Evolutionary conservation across 2,329 filamentous ascomycete species (phyloP), one percentile per base, ranked within the genome.

Genomic region (Fusarium mundagurra): DNA sequence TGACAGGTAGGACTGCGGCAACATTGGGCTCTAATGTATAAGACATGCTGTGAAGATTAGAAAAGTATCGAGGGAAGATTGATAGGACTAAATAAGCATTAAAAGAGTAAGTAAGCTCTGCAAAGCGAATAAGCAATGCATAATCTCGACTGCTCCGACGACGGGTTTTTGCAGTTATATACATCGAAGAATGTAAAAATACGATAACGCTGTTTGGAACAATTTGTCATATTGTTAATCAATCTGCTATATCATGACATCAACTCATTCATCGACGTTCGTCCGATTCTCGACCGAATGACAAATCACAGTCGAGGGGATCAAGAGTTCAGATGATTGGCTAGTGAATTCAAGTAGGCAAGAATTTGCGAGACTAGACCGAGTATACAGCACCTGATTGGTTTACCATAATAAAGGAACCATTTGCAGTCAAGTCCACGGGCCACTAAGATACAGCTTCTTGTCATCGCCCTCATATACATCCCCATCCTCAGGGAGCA

Each of bases 21-120:
- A 33, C 5, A 3, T 66, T 64, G 1, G 20, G 18, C 1, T 33
- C 22, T 1, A 14, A 1, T 0, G 18, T 10, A 6, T 16, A 3
- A 11, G 29, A 8, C 59, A 61, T 61, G 1, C 2, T 59, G 55
- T 10, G 17, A 14, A 12, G 3, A 16, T 7, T 14, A n/a, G 5
- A 17, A 7, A 5, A 4, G 4, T 8, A 6, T 17, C 5, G 1
- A 34, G n/a, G n/a, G n/a, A n/a, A n/a, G n/a, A n/a, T n/a, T n/a
- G n/a, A n/a, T n/a, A n/a, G n/a, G n/a, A n/a, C n/a, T n/a, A 7
- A 14, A 14, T 5, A 5, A 14, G 5, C 3, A 47, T 10, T 8
- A 10, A 22, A 20, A 14, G 24, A 29, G n/a, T 29, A 47, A 11
- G n/a, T n/a, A n/a, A n/a, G n/a, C n/a, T n/a, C n/a, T n/a, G n/a